phyloP scores from a whole-genome alignment of 208 protist species.

The Trypanosoma conorhini region DNA sequence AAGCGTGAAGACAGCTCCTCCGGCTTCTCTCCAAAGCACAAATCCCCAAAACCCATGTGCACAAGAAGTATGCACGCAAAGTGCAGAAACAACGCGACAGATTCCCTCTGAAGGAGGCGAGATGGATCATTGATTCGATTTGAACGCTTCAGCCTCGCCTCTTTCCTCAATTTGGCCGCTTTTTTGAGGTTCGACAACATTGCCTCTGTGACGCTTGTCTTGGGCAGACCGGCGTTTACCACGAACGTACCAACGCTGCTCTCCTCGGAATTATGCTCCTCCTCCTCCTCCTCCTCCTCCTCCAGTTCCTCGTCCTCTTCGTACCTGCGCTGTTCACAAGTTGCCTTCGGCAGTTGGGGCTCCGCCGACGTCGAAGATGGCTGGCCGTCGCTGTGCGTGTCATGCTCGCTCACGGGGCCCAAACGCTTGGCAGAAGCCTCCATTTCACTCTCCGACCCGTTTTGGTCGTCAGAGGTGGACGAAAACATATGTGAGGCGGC shows the following conservation, averaged over 20 bases:
- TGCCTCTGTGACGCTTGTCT: slow-evolving; percentile 4
- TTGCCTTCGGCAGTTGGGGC: not conserved
- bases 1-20: slow-evolving; percentile 17
- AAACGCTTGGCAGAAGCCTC: not conserved
- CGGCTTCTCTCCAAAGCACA: not conserved
- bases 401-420: not conserved
- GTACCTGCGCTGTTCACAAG: too few relatives aligned
- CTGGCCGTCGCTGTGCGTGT: not conserved
- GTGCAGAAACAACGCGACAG: slow-evolving; percentile 21
- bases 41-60: slow-evolving; percentile 21
- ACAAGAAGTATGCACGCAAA: slow-evolving; percentile 29
- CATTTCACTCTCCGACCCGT: not conserved
- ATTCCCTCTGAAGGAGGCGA: slow-evolving; percentile 19
- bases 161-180: slow-evolving; percentile 2
- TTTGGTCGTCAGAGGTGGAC: not conserved
- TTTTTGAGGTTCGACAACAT: slow-evolving; percentile 7
- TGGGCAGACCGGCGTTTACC: slow-evolving; percentile 11
- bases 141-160: not conserved
- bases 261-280: not conserved
- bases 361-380: not conserved
- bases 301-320: not conserved
- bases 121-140: not conserved
- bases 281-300: not conserved
- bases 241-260: slow-evolving; percentile 19
- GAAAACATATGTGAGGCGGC: not conserved